Evolutionary conservation across 2,329 filamentous ascomycete genomes (phyloP), one percentile per base, ranked within the genome.

Genomic region (Dactylonectria macrodidyma): DNA sequence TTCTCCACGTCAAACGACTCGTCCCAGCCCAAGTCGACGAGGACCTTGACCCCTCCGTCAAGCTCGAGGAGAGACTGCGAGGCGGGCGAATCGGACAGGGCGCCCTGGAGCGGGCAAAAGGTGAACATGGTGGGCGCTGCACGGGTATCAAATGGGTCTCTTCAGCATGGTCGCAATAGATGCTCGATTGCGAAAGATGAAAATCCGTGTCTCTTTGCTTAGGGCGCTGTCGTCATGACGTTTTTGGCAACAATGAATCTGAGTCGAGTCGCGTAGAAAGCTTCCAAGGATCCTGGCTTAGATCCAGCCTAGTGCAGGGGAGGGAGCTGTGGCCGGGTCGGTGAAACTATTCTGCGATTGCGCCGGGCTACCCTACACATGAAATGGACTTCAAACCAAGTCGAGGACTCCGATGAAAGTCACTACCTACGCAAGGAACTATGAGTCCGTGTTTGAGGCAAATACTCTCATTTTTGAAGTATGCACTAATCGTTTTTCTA

Each of bases 1-100:
- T 94, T 93, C 69, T 89, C 88, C 36, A 90, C 89, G 78, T 97
- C 93, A 79, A 99, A 98, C 2, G 89, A 89, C 79, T 97, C 94
- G 79, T 98, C 95, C 96, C 96, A 99, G 67, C 96, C 96, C 51
- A 98, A 92, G 79, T 98, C 95, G 44, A 99, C 90, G 61, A 99
- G 88, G 59, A 99, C 90, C 81, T 98, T 98, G 83, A 99, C 92
- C 66, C 95, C 96, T 71, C 95, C 95, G 84, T 99, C 96, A 63
- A 99, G 92, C 84, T 98, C 95, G 55, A 99, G 86, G 41, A 99
- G 89, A n/a, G 96, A 98, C 81, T 98, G 95, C 71, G 95, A 97
- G 50, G 95, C 95, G 66, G 91, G 87, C 54, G 94, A 96, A 73
- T 93, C 90, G 59, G 94, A 95, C 78, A 97, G 94, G 68, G 96